Percentiles rank a stretch among this genome's conserved stretches.
These are phyloP conservation scores for Coix lacrymajobi DNA, from an alignment of 176 grass and related monocot species.

Conservation along the genomic window DNA sequence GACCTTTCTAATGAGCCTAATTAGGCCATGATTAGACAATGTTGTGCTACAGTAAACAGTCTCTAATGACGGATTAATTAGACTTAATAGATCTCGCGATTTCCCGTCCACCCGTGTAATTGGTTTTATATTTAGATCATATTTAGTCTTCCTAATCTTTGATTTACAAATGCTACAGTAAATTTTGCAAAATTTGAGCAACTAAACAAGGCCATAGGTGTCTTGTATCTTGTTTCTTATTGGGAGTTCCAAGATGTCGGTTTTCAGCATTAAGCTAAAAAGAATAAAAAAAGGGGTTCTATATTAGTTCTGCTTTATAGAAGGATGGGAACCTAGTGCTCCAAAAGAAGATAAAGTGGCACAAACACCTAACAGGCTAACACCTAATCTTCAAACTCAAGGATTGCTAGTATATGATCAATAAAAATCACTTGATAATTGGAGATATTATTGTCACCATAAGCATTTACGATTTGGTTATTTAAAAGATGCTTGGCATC, in stretches of 20 bases:
- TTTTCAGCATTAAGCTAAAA: conserved; percentile 36
- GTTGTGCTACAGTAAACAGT: too few species aligned
- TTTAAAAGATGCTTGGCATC: not conserved
- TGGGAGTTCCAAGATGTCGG: conserved; percentile 14
- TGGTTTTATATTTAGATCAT: too few species aligned
- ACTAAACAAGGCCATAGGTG: too few species aligned
- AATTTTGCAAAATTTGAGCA: too few species aligned
- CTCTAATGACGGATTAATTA: too few species aligned
- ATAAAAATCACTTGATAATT: not conserved
- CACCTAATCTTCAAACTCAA: conserved; percentile 23
- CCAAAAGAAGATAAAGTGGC: conserved; percentile 51
- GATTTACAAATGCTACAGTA: too few species aligned
- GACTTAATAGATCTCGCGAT: too few species aligned
- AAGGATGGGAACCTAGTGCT: conserved; percentile 22
- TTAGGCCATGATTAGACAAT: too few species aligned
- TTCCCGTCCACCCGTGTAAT: too few species aligned
- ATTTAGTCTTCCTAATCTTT: too few species aligned
- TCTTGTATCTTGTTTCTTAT: conserved; percentile 17
- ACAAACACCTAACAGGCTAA: conserved; percentile 25
- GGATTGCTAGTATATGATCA: conserved; percentile 14
- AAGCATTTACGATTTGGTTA: not conserved
- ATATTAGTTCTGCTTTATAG: conserved; percentile 25
- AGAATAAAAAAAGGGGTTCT: conserved; percentile 20
- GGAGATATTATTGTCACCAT: not conserved
- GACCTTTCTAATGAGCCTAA: too few species aligned